phyloP scores from a whole-genome alignment of 495 filamentous ascomycete genomes.

The Tetracladium marchalianum region DNA sequence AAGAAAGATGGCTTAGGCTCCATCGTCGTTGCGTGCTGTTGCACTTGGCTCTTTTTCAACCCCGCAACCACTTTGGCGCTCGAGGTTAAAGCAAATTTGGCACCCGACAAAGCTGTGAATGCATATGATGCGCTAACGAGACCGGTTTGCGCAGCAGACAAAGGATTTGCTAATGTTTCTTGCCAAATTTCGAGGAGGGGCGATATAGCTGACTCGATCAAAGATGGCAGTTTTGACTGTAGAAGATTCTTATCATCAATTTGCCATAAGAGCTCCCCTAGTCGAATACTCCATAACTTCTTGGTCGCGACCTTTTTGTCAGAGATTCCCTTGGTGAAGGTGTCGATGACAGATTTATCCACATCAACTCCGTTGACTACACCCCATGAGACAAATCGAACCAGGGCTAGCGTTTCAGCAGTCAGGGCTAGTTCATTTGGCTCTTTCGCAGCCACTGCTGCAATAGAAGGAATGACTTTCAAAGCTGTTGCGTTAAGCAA shows the following conservation, averaged over 20 bases:
- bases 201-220: constrained; percentile 49
- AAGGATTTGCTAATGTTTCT: constrained; percentile 67
- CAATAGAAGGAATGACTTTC: constrained; percentile 56
- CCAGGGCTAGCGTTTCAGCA: constrained; percentile 62
- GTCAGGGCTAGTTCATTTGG: constrained; percentile 72
- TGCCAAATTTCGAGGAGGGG: constrained; percentile 65
- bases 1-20: constrained; percentile 76
- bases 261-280: constrained; percentile 63
- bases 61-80: constrained; percentile 31
- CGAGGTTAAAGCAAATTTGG: constrained; percentile 32
- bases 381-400: constrained; percentile 47
- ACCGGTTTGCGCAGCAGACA: constrained; percentile 66
- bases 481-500: constrained; percentile 44
- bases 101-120: constrained; percentile 48
- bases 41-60: constrained; percentile 49
- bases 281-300: constrained; percentile 68
- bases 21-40: constrained; percentile 49
- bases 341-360: constrained; percentile 53
- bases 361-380: constrained; percentile 47
- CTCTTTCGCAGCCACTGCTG: constrained; percentile 61
- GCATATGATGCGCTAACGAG: constrained; percentile 65
- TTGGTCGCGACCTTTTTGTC: constrained; percentile 76
- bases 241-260: constrained; percentile 32
- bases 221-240: constrained; percentile 35
- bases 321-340: constrained; percentile 67